Evolutionary conservation across 1,284 basidiomycete genomes (phyloP).

Genomic region (Puccinia coronata): DNA sequence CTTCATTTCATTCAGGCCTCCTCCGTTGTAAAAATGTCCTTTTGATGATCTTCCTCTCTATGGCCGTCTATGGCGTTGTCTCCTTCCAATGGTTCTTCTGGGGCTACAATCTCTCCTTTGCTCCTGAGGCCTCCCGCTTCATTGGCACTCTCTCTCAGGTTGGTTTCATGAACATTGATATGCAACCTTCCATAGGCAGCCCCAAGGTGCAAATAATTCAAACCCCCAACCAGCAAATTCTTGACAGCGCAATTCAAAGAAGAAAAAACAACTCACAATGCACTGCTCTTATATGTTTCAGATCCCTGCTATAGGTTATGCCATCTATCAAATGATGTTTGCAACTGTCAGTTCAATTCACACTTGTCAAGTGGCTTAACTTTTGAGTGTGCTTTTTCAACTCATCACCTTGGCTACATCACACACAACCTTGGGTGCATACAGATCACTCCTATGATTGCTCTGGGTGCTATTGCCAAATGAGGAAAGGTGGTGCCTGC

Average conservation of each 20-base stretch:
- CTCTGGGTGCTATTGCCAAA: slow-evolving; percentile 88
- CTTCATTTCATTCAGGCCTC: slow-evolving; percentile 86
- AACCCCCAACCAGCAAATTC: no score
- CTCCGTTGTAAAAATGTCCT: slow-evolving; percentile 84
- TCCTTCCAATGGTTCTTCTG: slow-evolving; percentile 67
- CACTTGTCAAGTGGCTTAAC: no score
- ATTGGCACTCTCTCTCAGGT: slow-evolving; percentile 47
- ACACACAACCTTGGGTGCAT: slow-evolving; percentile 17
- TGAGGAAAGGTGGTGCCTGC: slow-evolving; percentile 82
- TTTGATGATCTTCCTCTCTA: slow-evolving; percentile 82
- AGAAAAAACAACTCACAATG: slow-evolving; percentile 66
- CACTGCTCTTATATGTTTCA: slow-evolving; percentile 66
- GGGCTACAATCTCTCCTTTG: slow-evolving; percentile 44
- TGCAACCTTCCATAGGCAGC: slow-evolving; percentile 43
- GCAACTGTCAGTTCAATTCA: slow-evolving; percentile 69
- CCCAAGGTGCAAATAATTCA: slow-evolving; percentile 15
- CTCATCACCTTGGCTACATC: not conserved
- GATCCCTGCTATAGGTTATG: slow-evolving; percentile 73
- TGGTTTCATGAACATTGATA: slow-evolving; percentile 49
- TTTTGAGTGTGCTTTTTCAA: not conserved
- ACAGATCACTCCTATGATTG: slow-evolving; percentile 67
- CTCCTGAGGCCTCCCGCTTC: slow-evolving; percentile 41
- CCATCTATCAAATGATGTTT: slow-evolving; percentile 87
- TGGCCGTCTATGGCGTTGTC: slow-evolving; percentile 74
- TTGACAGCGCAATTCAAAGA: no score